phyloP scores from a whole-genome alignment of 371 early-diverging fungal species.

The Actinomucor elegans region DNA sequence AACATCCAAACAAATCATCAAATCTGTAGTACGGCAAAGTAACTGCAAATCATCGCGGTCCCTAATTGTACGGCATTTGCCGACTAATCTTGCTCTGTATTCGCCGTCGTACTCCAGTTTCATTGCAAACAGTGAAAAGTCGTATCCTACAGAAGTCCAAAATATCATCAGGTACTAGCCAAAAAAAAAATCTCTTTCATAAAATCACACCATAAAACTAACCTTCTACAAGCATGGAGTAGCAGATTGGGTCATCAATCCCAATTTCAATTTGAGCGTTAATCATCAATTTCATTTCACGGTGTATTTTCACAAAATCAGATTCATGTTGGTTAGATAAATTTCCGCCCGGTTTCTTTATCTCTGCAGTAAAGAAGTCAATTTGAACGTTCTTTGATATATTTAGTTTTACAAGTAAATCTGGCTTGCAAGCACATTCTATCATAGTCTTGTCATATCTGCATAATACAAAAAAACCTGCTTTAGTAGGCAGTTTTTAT shows the following conservation, averaged over 20 bases:
- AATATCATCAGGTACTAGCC: too few relatives aligned
- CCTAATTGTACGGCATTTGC: slow-evolving; percentile 2
- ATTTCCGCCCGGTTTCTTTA: neutral
- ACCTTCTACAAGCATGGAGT: slow-evolving; percentile 4
- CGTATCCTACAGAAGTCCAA: too few relatives aligned
- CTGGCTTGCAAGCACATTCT: neutral
- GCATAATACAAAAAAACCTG: neutral
- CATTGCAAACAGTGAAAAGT: neutral
- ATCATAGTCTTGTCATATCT: neutral
- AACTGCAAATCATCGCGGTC: neutral
- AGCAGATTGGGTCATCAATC: neutral
- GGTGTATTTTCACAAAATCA: slow-evolving; percentile 1
- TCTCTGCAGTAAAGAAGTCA: neutral
- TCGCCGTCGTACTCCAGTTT: slow-evolving; percentile 1
- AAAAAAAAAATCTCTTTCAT: neutral
- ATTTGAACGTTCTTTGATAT: neutral
- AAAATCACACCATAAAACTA: neutral
- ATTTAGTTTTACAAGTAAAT: neutral
- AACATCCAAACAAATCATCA: slow-evolving; percentile 2
- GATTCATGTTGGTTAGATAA: neutral
- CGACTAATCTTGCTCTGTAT: neutral
- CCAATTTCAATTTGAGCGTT: slow-evolving; percentile 4
- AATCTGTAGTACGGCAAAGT: neutral
- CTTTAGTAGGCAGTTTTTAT: neutral
- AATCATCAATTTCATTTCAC: neutral